A percentile compares a stretch with the other conserved stretches of the same genome.
Conservation (phyloP, 345 rosid species). For the Pistacia vera region DNA sequence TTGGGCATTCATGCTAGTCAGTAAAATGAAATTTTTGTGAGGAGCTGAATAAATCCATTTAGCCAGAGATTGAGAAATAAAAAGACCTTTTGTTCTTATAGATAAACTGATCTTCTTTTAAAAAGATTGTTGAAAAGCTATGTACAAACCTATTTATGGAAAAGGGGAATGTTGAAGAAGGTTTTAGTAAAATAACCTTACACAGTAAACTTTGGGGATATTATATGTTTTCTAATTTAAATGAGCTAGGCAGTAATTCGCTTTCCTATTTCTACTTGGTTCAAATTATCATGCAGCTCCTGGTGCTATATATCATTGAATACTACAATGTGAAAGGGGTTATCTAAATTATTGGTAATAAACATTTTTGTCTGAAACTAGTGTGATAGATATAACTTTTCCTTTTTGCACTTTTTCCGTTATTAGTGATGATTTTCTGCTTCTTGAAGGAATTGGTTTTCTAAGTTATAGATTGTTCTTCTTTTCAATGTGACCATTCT, state of each 20-base stretch:
- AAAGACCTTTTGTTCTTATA: neutral
- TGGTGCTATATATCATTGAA: neutral
- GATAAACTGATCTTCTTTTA: neutral
- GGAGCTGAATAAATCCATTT: neutral
- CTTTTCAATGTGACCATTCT: slow-evolving; percentile 7
- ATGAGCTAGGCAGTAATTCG: neutral
- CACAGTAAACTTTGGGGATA: neutral
- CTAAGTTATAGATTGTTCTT: neutral
- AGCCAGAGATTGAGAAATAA: slow-evolving; percentile 13
- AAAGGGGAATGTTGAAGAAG: neutral
- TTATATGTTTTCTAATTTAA: neutral
- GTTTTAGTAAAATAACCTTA: neutral
- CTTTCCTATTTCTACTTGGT: neutral
- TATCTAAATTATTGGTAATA: neutral
- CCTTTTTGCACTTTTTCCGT: neutral
- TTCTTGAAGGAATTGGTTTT: slow-evolving; percentile 6
- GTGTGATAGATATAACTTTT: neutral
- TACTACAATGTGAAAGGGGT: neutral
- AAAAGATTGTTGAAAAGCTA: neutral
- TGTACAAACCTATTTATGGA: neutral
- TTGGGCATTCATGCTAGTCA: slow-evolving; percentile 3
- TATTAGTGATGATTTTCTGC: neutral
- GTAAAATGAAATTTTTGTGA: neutral
- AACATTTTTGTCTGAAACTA: neutral
- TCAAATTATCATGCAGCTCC: neutral